Evolutionary conservation across 208 protist genomes (phyloP).

Genomic region (Crithidia bombi): DNA sequence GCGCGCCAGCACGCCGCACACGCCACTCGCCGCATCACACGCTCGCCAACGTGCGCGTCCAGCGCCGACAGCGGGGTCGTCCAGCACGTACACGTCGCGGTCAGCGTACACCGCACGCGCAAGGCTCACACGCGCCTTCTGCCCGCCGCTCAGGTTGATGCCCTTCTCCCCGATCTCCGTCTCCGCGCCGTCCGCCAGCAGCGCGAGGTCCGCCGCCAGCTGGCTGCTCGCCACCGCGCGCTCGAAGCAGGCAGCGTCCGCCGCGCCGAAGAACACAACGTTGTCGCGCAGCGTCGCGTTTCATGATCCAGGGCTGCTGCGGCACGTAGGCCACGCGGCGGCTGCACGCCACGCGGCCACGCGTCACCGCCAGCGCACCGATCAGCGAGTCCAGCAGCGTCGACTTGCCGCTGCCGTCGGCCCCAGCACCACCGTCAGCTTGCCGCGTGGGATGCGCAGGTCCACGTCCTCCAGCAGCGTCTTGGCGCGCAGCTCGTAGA

Average conservation of each 20-base stretch:
- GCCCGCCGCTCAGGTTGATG: conserved; percentile 81
- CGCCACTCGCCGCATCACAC: conserved; percentile 56
- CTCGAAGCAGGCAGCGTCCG: conserved; percentile 56
- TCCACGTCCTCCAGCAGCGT: conserved; percentile 45
- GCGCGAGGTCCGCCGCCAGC: conserved; percentile 76
- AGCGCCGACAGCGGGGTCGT: conserved; percentile 93
- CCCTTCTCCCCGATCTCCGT: conserved; percentile 89
- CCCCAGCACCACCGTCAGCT: conserved; percentile 59
- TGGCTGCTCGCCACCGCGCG: conserved; percentile 63
- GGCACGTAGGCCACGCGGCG: conserved; percentile 81
- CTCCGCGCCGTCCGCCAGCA: conserved; percentile 81
- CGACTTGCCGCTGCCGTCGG: conserved; percentile 59
- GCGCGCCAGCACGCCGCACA: conserved; percentile 53
- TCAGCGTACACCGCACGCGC: conserved; percentile 84
- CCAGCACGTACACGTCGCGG: conserved; percentile 85
- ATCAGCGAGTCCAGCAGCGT: conserved; percentile 57
- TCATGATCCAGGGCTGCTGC: conserved; percentile 93
- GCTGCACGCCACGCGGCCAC: conserved; percentile 31
- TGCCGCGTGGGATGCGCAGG: conserved; percentile 47
- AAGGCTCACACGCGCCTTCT: conserved; percentile 83
- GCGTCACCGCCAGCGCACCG: conserved; percentile 43
- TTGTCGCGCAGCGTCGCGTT: conserved; percentile 91
- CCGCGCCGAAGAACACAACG: conserved; percentile 83
- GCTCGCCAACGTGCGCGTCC: conserved; percentile 84
- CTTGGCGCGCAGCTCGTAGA: conserved; percentile 47